Base-by-base conservation (phyloP, 345 rosid genomes). In the Rubroshorea leprosula region DNA sequence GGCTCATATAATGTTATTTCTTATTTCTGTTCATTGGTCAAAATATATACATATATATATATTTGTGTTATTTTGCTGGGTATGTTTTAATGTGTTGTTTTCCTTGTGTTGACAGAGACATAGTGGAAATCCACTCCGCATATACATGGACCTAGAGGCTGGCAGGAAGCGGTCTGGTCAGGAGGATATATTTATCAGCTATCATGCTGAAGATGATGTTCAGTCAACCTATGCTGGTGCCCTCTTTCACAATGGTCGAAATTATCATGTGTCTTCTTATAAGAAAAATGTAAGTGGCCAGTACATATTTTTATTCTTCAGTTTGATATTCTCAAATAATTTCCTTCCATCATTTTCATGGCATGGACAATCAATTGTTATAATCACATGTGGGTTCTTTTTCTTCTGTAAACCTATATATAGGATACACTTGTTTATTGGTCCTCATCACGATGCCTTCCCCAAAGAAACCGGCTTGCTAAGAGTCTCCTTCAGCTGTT, bases 121-220 rank as follows among this genome's bases (percentile, higher is more conserved):
- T 48, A 72, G 49, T 11, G 89, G 95, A 48, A 93, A 80, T 39
- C 98, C 96, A n/a, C 84, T 86, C 31, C 96, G 93, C 17, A 90
- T 84, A 49, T 92, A 86, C 70, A 86, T 92, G 98, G 96, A 92
- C 63, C 90, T 92, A 46, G 98, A 92, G 53, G 86, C 93, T 8
- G 90, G 93, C 54, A 78, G 98, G 67, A 92, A 57, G 66, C 78
- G 82, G 49, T 81, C 95, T n/a, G 96, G 95, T 54, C 63, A 29
- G 51, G 96, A 89, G 68, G 98, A 92, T 76, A 55, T 92, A 60
- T 92, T 86, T 68, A 77, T 92, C 38, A 80, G 98, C 76, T 92
- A 92, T 72, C 98, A 92, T 72, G 87, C 93, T 10, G 67, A 80
- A 51, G 96, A 89, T 51, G 95, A 89, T 66, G 79, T 90, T 48